phyloP scores from a whole-genome alignment of 345 rosid genomes.

The Camelina neglecta region DNA sequence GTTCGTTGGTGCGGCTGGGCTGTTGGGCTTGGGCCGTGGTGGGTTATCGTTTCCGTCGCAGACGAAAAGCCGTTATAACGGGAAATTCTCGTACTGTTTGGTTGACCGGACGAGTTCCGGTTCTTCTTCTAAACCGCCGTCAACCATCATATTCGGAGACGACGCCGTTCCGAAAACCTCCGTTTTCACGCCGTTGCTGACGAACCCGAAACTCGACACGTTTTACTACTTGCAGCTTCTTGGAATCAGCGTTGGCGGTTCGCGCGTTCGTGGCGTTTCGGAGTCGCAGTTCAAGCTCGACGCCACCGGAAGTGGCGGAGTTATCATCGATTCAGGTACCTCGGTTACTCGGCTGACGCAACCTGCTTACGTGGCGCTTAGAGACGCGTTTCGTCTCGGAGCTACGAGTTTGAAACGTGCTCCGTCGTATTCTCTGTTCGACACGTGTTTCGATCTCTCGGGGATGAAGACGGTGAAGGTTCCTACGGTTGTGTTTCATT shows the following conservation, averaged over 20 bases:
- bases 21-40: constrained; percentile 91
- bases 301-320: constrained; percentile 77
- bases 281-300: constrained; percentile 77
- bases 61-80: constrained; percentile 69
- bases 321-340: constrained; percentile 87
- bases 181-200: constrained; percentile 69
- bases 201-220: constrained; percentile 85
- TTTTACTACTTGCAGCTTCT: constrained; percentile 83
- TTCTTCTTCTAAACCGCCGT: constrained; percentile 71
- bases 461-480: constrained; percentile 70
- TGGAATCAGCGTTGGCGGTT: constrained; percentile 88
- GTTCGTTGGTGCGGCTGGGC: constrained; percentile 90
- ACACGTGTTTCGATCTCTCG: constrained; percentile 76
- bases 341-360: constrained; percentile 74
- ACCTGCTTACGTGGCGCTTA: constrained; percentile 62
- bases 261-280: constrained; percentile 67
- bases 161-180: constrained; percentile 65
- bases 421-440: constrained; percentile 67
- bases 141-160: constrained; percentile 72
- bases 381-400: constrained; percentile 63
- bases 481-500: constrained; percentile 80
- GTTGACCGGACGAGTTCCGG: constrained; percentile 70
- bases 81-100: constrained; percentile 85
- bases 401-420: constrained; percentile 56
- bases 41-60: constrained; percentile 82